Evolutionary conservation across 2,329 filamentous ascomycete genomes (phyloP), one percentile per base, ranked within the genome.

Genomic region (Claviceps digitariae): DNA sequence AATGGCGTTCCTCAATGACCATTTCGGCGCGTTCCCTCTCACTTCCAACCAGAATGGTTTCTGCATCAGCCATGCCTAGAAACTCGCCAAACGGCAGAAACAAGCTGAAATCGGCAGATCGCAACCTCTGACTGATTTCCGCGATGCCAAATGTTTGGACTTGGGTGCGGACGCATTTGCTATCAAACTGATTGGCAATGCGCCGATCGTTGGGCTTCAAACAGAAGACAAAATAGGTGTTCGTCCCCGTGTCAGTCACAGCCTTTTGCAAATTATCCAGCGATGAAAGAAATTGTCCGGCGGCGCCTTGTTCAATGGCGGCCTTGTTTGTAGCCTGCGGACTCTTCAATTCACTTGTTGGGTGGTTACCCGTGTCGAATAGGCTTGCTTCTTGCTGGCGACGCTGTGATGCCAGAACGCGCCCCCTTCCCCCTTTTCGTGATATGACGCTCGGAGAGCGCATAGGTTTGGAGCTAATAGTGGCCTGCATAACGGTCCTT

Each of bases 101-200:
- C 38, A 97, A 73, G 64, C 87, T 95, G 72, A 96, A 97, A 67
- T 98, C 93, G 0, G 91, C 91, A 53, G 91, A 91, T 50, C 90
- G 82, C 41, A 98, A 76, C 21, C 93, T 81, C 65, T 96, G 90
- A 65, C 90, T 95, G 67, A 98, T 96, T 66, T 98, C 93, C 1
- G 90, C 90, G 62, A 98, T 95, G 34, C 93, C 93, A 60, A 97
- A 88, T 0, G 90, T 95, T 65, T 97, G 91, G 1, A 98, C 80
- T 66, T 98, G 93, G 12, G 87, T 87, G 4, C 93, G 84, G 23
- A 98, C 93, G 66, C 93, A 98, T 69, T 97, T 97, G 78, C 90
- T 96, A 68, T 98, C 93, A 62, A 97, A 98, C 64, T 98, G 93
- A 61, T 98, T 98, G 57, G 93, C 91, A 59, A 98, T 98, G 50